These are phyloP conservation scores for Pseudonectria foliicola DNA, from an alignment of 2,329 filamentous ascomycete genomes.

Conservation along the genomic window DNA sequence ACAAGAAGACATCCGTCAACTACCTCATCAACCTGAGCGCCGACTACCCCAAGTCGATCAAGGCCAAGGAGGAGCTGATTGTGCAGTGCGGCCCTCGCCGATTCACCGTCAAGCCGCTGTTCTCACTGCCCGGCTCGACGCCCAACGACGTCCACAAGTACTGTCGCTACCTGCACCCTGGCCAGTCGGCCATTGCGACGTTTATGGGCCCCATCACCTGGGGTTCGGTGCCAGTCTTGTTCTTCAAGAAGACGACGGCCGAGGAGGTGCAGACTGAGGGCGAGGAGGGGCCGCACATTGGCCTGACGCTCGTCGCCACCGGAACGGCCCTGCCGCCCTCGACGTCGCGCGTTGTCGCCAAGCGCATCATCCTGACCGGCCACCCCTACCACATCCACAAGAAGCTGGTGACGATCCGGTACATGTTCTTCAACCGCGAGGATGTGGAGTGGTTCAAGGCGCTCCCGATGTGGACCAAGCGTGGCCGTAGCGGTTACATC, in stretches of 20 bases:
- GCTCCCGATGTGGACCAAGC: conserved; percentile 85
- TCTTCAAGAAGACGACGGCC: conserved; percentile 61
- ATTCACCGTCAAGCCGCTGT: conserved; percentile 82
- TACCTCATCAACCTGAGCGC: conserved; percentile 81
- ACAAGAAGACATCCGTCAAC: conserved; percentile 87
- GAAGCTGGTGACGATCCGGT: conserved; percentile 89
- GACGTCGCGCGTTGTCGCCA: conserved; percentile 77
- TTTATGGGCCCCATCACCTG: conserved; percentile 89
- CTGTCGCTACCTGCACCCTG: conserved; percentile 84
- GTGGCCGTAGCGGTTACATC: conserved; percentile 82
- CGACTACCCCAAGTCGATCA: conserved; percentile 68
- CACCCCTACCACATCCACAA: conserved; percentile 99
- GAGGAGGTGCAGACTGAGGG: conserved; percentile 30
- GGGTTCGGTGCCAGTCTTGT: conserved; percentile 84
- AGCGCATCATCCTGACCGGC: conserved; percentile 87
- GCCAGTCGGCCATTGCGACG: conserved; percentile 78
- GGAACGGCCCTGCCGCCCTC: conserved; percentile 78
- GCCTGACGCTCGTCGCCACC: conserved; percentile 70
- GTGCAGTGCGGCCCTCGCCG: conserved; percentile 85
- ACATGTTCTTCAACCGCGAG: conserved; percentile 99
- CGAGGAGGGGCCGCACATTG: conserved; percentile 36
- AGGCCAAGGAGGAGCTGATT: conserved; percentile 86
- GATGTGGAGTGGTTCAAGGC: conserved; percentile 98
- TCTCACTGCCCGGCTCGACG: conserved; percentile 81
- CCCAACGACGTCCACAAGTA: conserved; percentile 98